Evolutionary conservation across 495 filamentous ascomycete species (phyloP).

Genomic region (Hypoxylon crocopeplum): DNA sequence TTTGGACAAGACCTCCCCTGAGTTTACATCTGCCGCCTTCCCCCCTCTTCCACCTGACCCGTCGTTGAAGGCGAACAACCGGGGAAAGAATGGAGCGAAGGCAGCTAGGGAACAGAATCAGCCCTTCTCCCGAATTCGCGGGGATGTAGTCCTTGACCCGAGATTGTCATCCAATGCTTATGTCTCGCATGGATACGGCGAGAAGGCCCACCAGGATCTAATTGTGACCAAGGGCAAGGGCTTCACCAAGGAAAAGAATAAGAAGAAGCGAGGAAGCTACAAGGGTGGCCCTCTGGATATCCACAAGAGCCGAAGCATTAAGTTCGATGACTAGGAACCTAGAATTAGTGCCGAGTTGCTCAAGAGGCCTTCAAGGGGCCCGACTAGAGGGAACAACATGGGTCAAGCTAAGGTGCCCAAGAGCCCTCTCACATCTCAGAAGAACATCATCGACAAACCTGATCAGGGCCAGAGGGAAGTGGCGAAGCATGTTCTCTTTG

Average conservation of each 20-base stretch:
- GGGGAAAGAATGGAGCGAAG: constrained; percentile 44
- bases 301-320: constrained; percentile 73
- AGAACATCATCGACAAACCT: neutral
- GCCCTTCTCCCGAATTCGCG: constrained; percentile 70
- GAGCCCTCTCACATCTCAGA: neutral
- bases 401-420: neutral
- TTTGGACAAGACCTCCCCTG: constrained; percentile 49
- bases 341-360: neutral
- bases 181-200: constrained; percentile 83
- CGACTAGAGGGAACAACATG: neutral
- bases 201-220: constrained; percentile 84
- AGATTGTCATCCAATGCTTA: constrained; percentile 73
- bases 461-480: neutral
- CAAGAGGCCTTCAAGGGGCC: neutral
- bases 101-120: constrained; percentile 61
- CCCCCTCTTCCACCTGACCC: constrained; percentile 61
- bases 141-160: constrained; percentile 65
- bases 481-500: neutral
- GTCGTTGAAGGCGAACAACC: constrained; percentile 51
- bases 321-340: constrained; percentile 77
- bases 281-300: constrained; percentile 85
- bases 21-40: constrained; percentile 42
- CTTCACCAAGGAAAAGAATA: constrained; percentile 99
- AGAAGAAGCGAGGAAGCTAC: constrained; percentile 88
- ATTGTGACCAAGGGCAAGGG: constrained; percentile 92